phyloP scores from a whole-genome alignment of 495 filamentous ascomycete species.

The Trichoderma virens region DNA sequence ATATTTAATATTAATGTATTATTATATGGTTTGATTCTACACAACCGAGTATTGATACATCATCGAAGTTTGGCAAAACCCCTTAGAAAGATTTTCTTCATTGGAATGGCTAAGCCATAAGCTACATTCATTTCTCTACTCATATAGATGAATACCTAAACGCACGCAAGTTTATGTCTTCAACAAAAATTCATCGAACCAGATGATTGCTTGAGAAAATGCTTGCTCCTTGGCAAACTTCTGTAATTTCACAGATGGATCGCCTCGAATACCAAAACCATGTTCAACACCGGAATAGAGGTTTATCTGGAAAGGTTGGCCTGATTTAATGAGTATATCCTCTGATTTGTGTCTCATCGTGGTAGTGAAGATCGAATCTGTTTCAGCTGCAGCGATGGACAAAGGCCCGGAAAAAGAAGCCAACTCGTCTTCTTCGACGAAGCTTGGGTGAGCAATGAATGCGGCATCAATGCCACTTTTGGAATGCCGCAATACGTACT shows the following conservation, averaged over 20 bases:
- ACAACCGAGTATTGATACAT: too few species aligned
- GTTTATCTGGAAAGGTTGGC: slow-evolving; percentile 71
- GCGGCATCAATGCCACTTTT: slow-evolving; percentile 48
- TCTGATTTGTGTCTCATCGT: slow-evolving; percentile 57
- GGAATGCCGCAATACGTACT: slow-evolving; percentile 42
- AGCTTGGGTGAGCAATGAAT: slow-evolving; percentile 68
- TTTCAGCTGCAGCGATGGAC: slow-evolving; percentile 71
- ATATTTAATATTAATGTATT: too few species aligned
- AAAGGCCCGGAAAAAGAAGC: slow-evolving; percentile 61
- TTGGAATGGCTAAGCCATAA: too few species aligned
- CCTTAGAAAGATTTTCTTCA: too few species aligned
- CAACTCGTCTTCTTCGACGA: slow-evolving; percentile 70
- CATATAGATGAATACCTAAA: too few species aligned
- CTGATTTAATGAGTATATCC: slow-evolving; percentile 48
- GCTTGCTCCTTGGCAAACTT: slow-evolving; percentile 83
- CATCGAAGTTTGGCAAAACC: too few species aligned
- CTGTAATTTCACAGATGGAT: slow-evolving; percentile 49
- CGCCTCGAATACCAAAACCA: slow-evolving; percentile 68
- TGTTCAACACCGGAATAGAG: slow-evolving; percentile 68
- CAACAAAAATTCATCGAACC: slow-evolving; percentile 50
- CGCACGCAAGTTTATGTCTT: too few species aligned
- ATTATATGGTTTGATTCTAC: too few species aligned
- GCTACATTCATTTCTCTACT: too few species aligned
- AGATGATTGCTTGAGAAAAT: slow-evolving; percentile 68
- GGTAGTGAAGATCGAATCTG: slow-evolving; percentile 68